These are phyloP conservation scores for Noccaea caerulescens DNA, from an alignment of 345 rosid species.

Conservation along the genomic window DNA sequence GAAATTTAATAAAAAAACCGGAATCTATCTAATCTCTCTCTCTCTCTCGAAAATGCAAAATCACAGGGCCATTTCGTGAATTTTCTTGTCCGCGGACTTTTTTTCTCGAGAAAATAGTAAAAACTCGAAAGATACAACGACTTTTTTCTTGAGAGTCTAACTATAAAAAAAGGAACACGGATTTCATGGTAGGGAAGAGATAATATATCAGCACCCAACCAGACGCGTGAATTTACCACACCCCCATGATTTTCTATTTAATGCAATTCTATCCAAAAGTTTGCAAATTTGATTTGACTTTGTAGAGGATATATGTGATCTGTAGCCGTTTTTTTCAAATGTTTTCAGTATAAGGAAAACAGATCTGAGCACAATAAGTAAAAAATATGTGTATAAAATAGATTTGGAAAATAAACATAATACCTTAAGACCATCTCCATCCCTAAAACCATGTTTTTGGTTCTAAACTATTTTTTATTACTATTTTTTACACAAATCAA, in stretches of 20 bases:
- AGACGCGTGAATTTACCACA: constrained; percentile 36
- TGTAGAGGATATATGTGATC: neutral
- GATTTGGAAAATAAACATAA: neutral
- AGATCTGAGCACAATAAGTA: neutral
- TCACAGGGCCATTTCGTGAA: constrained; percentile 19
- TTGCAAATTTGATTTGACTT: neutral
- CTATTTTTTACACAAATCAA: too few species aligned
- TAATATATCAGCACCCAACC: constrained; percentile 5
- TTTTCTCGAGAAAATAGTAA: constrained; percentile 34
- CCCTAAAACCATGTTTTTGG: too few species aligned
- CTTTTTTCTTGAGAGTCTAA: neutral
- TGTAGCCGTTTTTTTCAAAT: neutral
- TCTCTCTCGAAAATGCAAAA: constrained; percentile 35
- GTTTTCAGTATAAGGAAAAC: neutral
- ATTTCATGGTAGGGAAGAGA: constrained; percentile 26
- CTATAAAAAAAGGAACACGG: constrained; percentile 25
- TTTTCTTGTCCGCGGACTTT: neutral
- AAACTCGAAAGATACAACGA: constrained; percentile 21
- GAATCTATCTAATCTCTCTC: constrained; percentile 15
- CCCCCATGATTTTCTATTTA: constrained; percentile 15
- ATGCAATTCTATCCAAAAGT: constrained; percentile 27
- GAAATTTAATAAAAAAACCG: constrained; percentile 1
- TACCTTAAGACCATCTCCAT: too few species aligned
- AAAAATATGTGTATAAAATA: neutral
- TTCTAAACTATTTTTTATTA: too few species aligned